Base-by-base conservation (phyloP, 331 rosid species). In the Acacia concinna region DNA sequence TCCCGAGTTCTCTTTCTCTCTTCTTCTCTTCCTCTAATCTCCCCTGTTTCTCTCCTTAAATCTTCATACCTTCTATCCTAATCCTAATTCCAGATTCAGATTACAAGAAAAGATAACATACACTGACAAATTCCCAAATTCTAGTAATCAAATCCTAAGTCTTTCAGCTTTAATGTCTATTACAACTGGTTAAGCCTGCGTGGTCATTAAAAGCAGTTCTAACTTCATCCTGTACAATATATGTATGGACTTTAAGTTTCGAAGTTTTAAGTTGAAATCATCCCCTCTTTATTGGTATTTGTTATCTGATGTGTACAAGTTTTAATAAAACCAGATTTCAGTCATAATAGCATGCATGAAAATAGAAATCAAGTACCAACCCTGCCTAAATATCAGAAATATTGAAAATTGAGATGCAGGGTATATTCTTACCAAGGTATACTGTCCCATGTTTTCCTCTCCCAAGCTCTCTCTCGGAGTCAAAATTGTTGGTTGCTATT, bases 381-480 rank as follows among this genome's bases (percentile, higher is more conserved):
- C 8, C n/a, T 51, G 32, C 37, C 12, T 65, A 14, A 38, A 64
- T 20, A 80, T 51, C 75, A 62, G 34, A 38, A 65, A 77, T 21
- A 47, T 76, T 41, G 69, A 71, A 82, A 75, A 63, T 62, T 49
- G 62, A 76, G 72, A 46, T 37, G 10, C 49, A 62, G 54, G 2
- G 21, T 1, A 77, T 18, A 43, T 41, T 71, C 72, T 66, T 72
- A 93, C 97, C 97, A 40, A 70, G 85, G 81, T 93, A 93, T 2
- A 91, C 97, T 0, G 89, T 91, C 64, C 97, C 97, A 81, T 81
- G 88, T 49, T 92, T 90, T 70, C 97, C 97, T 47, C 81, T 91
- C 14, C 97, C 97, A 83, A 91, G 89, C 73, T 80, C 79, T 78
- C 76, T 88, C n/a, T 76, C 70, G 1, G 84, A 37, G 40, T 91